A percentile compares a stretch with the other conserved stretches of the same genome.
phyloP scores from a whole-genome alignment of 352 stramenopile genomes.

The Pythium rhizo-oryzae region DNA sequence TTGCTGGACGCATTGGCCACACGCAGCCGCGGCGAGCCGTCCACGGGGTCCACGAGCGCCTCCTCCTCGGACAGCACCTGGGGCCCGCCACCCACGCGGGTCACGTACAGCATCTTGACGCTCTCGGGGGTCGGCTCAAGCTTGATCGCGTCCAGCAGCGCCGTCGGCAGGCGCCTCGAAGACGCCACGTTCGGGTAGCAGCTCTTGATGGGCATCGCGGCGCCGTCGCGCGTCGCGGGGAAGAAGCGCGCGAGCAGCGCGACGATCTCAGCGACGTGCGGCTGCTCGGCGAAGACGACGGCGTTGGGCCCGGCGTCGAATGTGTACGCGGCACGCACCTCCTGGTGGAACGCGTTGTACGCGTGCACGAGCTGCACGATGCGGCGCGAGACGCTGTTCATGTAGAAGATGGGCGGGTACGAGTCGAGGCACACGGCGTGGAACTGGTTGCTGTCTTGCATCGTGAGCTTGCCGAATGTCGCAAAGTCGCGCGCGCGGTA shows the following conservation, averaged over 20 bases:
- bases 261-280: constrained; percentile 68
- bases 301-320: constrained; percentile 99
- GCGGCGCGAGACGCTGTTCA: constrained; percentile 93
- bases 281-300: constrained; percentile 89
- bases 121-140: constrained; percentile 20
- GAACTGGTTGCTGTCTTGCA: constrained; percentile 99
- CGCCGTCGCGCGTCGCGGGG: constrained; percentile 16
- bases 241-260: constrained; percentile 61
- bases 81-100: constrained; percentile 56
- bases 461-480: constrained; percentile 96
- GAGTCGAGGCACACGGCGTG: constrained; percentile 98
- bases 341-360: constrained; percentile 88
- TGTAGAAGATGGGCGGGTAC: constrained; percentile 98
- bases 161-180: neutral
- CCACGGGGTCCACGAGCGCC: constrained; percentile 53
- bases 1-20: too few relatives aligned
- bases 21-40: constrained; percentile 33
- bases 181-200: constrained; percentile 22
- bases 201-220: constrained; percentile 22
- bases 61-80: constrained; percentile 39
- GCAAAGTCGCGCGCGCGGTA: constrained; percentile 94
- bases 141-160: constrained; percentile 13
- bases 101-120: constrained; percentile 77
- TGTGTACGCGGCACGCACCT: constrained; percentile 94
- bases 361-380: constrained; percentile 91